Conservation (phyloP, 164 flowering plant genomes). For the Tetrastigma voinierianum region DNA sequence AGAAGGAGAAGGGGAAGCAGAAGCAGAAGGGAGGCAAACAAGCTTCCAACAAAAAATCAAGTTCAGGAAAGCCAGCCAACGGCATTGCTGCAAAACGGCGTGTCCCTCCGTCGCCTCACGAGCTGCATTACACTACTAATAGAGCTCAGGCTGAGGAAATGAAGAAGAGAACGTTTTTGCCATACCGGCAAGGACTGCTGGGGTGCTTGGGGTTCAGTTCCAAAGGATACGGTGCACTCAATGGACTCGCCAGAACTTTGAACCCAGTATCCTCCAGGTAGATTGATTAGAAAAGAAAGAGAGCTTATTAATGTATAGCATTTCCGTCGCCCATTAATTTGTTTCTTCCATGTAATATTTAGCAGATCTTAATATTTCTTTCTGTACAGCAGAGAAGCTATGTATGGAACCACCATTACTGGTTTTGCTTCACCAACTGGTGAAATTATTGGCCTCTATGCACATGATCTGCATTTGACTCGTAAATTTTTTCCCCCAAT, state of each 20-base stretch:
- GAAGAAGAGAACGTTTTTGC: conserved; percentile 62
- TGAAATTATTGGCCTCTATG: too few relatives aligned
- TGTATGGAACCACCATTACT: too few relatives aligned
- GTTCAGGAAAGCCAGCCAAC: conserved; percentile 17
- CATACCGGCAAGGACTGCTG: conserved; percentile 48
- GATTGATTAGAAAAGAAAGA: background rate
- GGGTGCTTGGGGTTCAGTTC: conserved; percentile 55
- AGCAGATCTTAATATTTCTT: background rate
- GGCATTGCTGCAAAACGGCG: conserved; percentile 35
- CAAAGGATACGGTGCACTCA: conserved; percentile 35
- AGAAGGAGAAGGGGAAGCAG: background rate
- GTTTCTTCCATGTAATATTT: background rate
- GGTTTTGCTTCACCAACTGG: too few relatives aligned
- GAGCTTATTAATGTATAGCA: background rate
- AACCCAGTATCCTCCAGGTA: conserved; percentile 38
- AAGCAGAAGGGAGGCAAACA: background rate
- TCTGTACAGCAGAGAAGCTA: background rate
- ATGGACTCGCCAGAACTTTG: conserved; percentile 30
- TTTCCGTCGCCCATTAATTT: background rate
- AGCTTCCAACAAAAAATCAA: background rate
- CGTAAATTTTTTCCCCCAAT: too few relatives aligned
- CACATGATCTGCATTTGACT: too few relatives aligned
- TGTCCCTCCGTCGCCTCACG: conserved; percentile 45
- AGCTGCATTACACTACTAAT: conserved; percentile 48
- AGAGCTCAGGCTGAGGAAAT: conserved; percentile 65